These are phyloP conservation scores for Carex littledalei DNA, from an alignment of 176 grass and related monocot genomes.

Conservation along the genomic window DNA sequence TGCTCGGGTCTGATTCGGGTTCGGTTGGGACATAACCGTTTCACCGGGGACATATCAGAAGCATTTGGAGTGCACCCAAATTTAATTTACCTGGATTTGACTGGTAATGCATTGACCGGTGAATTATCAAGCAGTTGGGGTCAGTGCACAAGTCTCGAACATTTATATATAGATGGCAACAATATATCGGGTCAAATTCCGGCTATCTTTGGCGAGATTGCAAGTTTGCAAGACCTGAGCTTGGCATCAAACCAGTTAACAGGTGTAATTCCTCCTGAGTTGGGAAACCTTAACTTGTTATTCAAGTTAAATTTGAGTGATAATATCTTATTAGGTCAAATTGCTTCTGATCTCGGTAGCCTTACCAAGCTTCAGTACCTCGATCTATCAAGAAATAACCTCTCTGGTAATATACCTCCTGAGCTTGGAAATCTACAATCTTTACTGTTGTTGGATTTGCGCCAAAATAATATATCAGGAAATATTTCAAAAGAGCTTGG, in stretches of 20 bases:
- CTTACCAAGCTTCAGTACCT: constrained; percentile 23
- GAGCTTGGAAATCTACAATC: constrained; percentile 36
- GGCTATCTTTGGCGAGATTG: constrained; percentile 17
- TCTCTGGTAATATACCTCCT: constrained; percentile 33
- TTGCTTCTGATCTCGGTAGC: constrained; percentile 35
- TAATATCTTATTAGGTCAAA: constrained; percentile 42
- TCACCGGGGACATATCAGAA: constrained; percentile 47
- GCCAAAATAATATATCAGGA: constrained; percentile 48
- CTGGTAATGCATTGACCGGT: constrained; percentile 44
- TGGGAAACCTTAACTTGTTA: constrained; percentile 29
- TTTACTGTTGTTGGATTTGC: constrained; percentile 60
- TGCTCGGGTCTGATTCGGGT: constrained; percentile 34
- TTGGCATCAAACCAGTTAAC: constrained; percentile 43
- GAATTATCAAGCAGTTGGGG: constrained; percentile 43
- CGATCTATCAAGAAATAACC: constrained; percentile 55
- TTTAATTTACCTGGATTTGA: constrained; percentile 52
- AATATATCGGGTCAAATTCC: constrained; percentile 57
- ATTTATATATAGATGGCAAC: constrained; percentile 52
- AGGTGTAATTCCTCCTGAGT: constrained; percentile 42
- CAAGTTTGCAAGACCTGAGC: constrained; percentile 40
- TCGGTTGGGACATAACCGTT: constrained; percentile 37
- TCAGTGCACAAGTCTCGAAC: constrained; percentile 35
- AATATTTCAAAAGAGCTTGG: constrained; percentile 62
- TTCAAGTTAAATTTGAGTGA: constrained; percentile 52
- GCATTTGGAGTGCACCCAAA: constrained; percentile 49